Conservation (phyloP, 768 basidiomycete genomes). For the Mrakia frigida region DNA sequence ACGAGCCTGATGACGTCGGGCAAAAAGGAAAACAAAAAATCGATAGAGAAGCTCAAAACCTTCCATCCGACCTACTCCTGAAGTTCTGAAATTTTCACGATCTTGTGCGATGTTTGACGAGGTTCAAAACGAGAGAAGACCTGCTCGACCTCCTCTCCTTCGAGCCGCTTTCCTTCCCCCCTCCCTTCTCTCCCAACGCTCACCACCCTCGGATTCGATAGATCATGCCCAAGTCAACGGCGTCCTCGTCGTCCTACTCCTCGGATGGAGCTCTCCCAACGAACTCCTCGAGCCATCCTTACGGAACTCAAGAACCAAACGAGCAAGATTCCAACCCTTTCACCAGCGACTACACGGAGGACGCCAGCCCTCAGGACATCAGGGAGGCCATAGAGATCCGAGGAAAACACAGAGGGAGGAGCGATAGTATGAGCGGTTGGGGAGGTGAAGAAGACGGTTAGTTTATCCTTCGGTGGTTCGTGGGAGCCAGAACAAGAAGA, state of each 20-base stretch:
- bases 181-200: background rate
- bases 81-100: too few species aligned
- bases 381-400: constrained; percentile 30
- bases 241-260: constrained; percentile 15
- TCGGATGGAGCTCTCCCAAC: background rate
- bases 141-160: background rate
- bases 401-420: constrained; percentile 1
- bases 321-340: background rate
- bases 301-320: background rate
- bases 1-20: too few species aligned
- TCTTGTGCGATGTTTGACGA: too few species aligned
- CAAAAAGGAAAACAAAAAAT: too few species aligned
- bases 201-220: background rate
- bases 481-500: background rate
- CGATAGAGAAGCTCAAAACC: too few species aligned
- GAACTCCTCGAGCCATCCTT: background rate
- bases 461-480: background rate
- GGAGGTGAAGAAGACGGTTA: constrained; percentile 26
- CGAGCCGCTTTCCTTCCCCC: background rate
- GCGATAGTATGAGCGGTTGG: constrained; percentile 32
- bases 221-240: constrained; percentile 20
- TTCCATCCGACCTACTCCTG: too few species aligned
- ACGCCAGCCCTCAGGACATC: constrained; percentile 13
- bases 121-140: background rate
- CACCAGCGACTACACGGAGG: constrained; percentile 28